A percentile compares a stretch with the other conserved stretches of the same genome.
Evolutionary conservation across 2,329 filamentous ascomycete species (phyloP).

Genomic region (Alternaria sp.): DNA sequence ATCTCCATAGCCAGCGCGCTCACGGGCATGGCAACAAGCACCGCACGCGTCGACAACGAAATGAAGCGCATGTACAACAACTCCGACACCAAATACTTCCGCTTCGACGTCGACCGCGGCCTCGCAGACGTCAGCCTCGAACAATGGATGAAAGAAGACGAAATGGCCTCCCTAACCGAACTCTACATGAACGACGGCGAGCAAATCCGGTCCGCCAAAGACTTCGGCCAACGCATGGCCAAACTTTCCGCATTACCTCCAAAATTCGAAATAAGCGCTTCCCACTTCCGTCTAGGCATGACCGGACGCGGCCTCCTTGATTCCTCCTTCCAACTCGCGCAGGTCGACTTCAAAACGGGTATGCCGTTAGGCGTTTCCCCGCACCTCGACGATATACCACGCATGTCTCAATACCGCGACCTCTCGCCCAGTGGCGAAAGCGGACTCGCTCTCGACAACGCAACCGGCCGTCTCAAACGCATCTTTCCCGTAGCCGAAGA

Average conservation of each 20-base stretch:
- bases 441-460: constrained; percentile 36
- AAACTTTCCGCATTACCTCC: constrained; percentile 47
- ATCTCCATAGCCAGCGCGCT: constrained; percentile 47
- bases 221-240: constrained; percentile 46
- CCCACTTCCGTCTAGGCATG: constrained; percentile 43
- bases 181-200: constrained; percentile 49
- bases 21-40: constrained; percentile 48
- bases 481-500: constrained; percentile 47
- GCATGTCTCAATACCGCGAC: constrained; percentile 30
- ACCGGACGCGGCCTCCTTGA: constrained; percentile 38
- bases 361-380: constrained; percentile 34
- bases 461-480: constrained; percentile 32
- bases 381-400: constrained; percentile 29
- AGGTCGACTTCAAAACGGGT: constrained; percentile 50
- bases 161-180: constrained; percentile 49
- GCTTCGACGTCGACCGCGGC: constrained; percentile 51
- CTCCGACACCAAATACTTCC: constrained; percentile 45
- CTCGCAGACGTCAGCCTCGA: constrained; percentile 48
- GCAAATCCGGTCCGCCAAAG: constrained; percentile 36
- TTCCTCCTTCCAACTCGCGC: constrained; percentile 37
- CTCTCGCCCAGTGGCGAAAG: constrained; percentile 37
- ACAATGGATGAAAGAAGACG: constrained; percentile 52
- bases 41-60: constrained; percentile 50
- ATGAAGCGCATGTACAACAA: constrained; percentile 51
- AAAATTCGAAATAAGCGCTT: constrained; percentile 43